A percentile compares a stretch with the other conserved stretches of the same genome.
Conservation (phyloP, 345 rosid species). For the Adansonia digitata region DNA sequence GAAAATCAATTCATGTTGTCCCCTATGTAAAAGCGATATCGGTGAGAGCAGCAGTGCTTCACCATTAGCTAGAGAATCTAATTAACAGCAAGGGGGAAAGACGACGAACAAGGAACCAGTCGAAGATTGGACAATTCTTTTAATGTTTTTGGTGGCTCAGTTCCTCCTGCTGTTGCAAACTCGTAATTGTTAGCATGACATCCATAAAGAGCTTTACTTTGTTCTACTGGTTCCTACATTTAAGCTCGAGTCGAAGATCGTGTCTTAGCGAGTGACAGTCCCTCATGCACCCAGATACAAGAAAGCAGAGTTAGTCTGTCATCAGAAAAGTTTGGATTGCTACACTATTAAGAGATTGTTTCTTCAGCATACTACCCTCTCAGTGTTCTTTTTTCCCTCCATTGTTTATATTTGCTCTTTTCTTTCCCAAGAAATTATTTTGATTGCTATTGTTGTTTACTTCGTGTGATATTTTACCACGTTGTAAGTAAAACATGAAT, state of each 20-base stretch:
- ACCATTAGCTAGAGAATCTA: slow-evolving; percentile 22
- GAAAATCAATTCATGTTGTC: slow-evolving; percentile 75
- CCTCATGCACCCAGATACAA: neutral
- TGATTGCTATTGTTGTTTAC: neutral
- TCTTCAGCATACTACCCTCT: no score
- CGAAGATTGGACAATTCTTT: neutral
- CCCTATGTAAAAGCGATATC: slow-evolving; percentile 65
- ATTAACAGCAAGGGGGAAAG: slow-evolving; percentile 3
- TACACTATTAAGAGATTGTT: neutral
- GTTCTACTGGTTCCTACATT: neutral
- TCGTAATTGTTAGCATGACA: no score
- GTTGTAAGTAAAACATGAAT: neutral
- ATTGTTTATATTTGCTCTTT: neutral
- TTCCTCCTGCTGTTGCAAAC: neutral
- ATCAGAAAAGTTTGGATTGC: neutral
- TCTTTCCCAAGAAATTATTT: neutral
- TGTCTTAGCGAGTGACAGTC: neutral
- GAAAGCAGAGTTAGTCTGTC: no score
- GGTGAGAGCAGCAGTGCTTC: slow-evolving; percentile 37
- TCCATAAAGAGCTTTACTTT: no score
- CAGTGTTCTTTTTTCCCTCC: neutral
- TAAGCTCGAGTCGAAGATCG: neutral
- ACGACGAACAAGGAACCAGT: neutral
- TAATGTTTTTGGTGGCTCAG: neutral
- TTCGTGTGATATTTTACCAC: neutral